phyloP scores from a whole-genome alignment of 2,329 filamentous ascomycete genomes.

The Botrytis fabae region DNA sequence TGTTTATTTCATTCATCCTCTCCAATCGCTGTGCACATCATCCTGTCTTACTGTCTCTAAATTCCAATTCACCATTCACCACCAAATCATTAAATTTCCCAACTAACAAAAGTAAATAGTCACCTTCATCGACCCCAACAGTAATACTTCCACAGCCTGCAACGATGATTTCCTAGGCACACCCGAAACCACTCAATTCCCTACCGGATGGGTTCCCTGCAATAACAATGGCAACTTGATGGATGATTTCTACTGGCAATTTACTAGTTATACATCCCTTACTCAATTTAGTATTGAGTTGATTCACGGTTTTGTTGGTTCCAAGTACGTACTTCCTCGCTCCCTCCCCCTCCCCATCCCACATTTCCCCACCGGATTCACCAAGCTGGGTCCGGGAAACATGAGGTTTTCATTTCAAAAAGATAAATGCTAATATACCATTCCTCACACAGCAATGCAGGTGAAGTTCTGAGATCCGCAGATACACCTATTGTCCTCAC shows the following conservation, averaged over 20 bases:
- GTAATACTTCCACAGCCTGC: constrained; percentile 36
- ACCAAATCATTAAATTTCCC: neutral
- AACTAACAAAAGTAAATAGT: constrained; percentile 27
- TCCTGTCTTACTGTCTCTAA: constrained; percentile 22
- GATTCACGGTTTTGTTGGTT: constrained; percentile 33
- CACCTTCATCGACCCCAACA: constrained; percentile 37
- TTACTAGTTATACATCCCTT: constrained; percentile 27
- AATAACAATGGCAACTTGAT: constrained; percentile 21
- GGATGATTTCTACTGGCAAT: constrained; percentile 32
- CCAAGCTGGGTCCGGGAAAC: neutral
- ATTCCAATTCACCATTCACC: constrained; percentile 26
- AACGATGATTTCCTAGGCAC: constrained; percentile 30
- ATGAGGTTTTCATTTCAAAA: neutral
- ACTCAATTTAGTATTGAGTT: constrained; percentile 31
- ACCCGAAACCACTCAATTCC: constrained; percentile 25
- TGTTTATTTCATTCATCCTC: neutral
- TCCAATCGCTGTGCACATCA: constrained; percentile 25
- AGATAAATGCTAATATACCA: neutral
- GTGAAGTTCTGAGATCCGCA: constrained; percentile 7
- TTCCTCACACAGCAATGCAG: neutral
- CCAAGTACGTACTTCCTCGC: constrained; percentile 26
- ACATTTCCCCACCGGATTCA: neutral
- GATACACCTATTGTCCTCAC: neutral
- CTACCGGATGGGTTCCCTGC: constrained; percentile 27
- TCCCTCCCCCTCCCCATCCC: neutral